Percentiles rank a stretch among this genome's conserved stretches.
Conservation (phyloP, 108 stramenopile genomes). For the Seminavis robusta region DNA sequence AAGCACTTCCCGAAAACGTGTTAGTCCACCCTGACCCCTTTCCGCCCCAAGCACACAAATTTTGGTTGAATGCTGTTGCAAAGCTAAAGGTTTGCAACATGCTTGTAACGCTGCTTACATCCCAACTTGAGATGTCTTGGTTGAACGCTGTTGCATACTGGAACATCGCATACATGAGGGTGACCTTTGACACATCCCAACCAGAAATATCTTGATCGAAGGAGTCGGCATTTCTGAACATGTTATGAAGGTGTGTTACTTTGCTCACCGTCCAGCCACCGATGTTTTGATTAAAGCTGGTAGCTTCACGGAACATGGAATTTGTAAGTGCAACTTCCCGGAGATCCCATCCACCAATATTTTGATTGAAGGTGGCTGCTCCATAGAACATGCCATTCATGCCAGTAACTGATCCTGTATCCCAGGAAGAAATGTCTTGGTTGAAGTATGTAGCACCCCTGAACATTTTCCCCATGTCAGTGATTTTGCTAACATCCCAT, state of each 20-base stretch:
- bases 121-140: conserved; percentile 6
- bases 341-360: too few species aligned
- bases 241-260: too few species aligned
- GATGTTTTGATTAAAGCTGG: too few species aligned
- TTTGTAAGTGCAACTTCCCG: too few species aligned
- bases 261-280: too few species aligned
- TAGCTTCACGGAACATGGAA: too few species aligned
- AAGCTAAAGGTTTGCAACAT: too few species aligned
- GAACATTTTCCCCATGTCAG: conserved; percentile 2
- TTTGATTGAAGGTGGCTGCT: conserved; percentile 1
- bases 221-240: conserved; percentile 8
- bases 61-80: too few species aligned
- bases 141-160: conserved; percentile 10
- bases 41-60: too few species aligned
- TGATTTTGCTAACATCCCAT: conserved; percentile 34
- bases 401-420: not conserved
- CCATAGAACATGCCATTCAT: conserved; percentile 5
- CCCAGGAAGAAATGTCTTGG: not conserved
- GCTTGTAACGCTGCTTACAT: too few species aligned
- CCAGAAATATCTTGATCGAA: conserved; percentile 35
- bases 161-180: conserved; percentile 22
- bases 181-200: conserved; percentile 19
- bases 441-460: not conserved
- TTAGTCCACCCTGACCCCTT: too few species aligned
- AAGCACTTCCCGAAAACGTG: too few species aligned